Evolutionary conservation across 495 filamentous ascomycete genomes (phyloP).

Genomic region (Amniculicola lignicola): DNA sequence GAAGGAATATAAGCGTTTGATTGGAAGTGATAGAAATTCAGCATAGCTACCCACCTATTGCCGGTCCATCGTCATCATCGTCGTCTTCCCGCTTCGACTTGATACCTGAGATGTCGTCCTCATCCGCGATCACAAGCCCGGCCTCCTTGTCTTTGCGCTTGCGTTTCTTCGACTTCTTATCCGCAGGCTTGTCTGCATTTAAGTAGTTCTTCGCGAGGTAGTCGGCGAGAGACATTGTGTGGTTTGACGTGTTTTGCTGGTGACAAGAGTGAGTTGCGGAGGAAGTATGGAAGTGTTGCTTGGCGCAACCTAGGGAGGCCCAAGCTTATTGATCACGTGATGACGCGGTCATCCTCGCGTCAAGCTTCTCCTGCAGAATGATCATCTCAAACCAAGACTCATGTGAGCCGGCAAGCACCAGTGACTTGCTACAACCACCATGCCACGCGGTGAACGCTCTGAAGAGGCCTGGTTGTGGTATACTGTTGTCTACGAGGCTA

Average conservation of each 20-base stretch:
- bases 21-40: too few species aligned
- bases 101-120: slow-evolving; percentile 80
- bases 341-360: too few species aligned
- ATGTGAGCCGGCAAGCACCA: too few species aligned
- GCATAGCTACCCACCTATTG: slow-evolving; percentile 42
- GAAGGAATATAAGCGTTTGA: too few species aligned
- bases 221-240: slow-evolving; percentile 61
- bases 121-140: slow-evolving; percentile 83
- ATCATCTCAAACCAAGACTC: too few species aligned
- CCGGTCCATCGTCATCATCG: slow-evolving; percentile 46
- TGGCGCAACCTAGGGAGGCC: too few species aligned
- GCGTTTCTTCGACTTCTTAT: slow-evolving; percentile 81
- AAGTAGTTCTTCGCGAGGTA: slow-evolving; percentile 97
- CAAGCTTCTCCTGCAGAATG: too few species aligned
- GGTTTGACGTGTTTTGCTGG: slow-evolving; percentile 5
- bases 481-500: slow-evolving; percentile 74
- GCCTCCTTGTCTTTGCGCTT: slow-evolving; percentile 52
- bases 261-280: too few species aligned
- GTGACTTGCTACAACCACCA: slow-evolving; percentile 3
- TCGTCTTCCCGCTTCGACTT: slow-evolving; percentile 52
- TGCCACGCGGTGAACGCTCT: slow-evolving; percentile 50
- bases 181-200: slow-evolving; percentile 70
- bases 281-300: too few species aligned
- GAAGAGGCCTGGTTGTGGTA: slow-evolving; percentile 86
- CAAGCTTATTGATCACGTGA: too few species aligned